phyloP scores from a whole-genome alignment of 495 filamentous ascomycete genomes.

The Aspergillus wentii region DNA sequence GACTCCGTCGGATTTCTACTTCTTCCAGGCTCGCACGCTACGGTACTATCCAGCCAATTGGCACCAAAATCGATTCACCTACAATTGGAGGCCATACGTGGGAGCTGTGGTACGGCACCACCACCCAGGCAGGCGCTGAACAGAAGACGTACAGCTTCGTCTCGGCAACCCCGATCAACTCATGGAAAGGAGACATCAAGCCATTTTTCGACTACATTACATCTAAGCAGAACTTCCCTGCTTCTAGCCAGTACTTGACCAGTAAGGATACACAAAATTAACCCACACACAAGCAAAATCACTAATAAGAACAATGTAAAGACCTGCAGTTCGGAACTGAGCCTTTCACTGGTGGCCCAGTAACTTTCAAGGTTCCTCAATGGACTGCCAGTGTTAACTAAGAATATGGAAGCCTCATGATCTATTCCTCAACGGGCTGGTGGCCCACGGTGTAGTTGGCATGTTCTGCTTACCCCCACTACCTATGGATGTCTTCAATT shows the following conservation, averaged over 20 bases:
- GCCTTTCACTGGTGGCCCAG: constrained; percentile 31
- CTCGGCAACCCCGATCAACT: constrained; percentile 20
- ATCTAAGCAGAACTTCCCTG: constrained; percentile 29
- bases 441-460: too few species aligned
- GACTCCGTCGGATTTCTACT: neutral
- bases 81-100: constrained; percentile 27
- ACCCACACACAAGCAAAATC: neutral
- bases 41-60: constrained; percentile 37
- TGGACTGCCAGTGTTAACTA: constrained; percentile 14
- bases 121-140: constrained; percentile 10
- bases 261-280: constrained; percentile 23
- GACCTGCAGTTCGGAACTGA: constrained; percentile 42
- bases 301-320: constrained; percentile 7
- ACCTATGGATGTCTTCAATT: too few species aligned
- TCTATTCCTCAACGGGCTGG: too few species aligned
- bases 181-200: constrained; percentile 35
- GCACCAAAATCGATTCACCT: constrained; percentile 21
- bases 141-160: constrained; percentile 46
- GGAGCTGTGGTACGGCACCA: constrained; percentile 33
- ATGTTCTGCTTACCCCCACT: too few species aligned
- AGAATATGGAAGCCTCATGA: constrained; percentile 1
- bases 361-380: constrained; percentile 14
- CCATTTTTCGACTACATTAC: constrained; percentile 39
- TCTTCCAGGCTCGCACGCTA: constrained; percentile 27
- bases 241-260: constrained; percentile 37